These are phyloP conservation scores for Suillus clintonianus DNA, from an alignment of 768 basidiomycete genomes.

Conservation along the genomic window DNA sequence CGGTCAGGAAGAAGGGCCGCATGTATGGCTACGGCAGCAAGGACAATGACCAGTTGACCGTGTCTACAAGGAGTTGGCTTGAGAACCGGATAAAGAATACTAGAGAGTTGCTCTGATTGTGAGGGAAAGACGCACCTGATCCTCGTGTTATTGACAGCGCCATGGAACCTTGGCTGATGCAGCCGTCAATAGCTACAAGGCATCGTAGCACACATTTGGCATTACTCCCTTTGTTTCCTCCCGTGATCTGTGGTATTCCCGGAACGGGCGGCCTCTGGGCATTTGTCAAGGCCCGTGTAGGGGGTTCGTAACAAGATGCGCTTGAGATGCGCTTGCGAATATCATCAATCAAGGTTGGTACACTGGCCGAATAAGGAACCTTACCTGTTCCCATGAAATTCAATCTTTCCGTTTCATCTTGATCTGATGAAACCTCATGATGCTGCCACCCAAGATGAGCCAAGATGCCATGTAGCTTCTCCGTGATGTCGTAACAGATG, in stretches of 20 bases:
- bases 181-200: conserved; percentile 30
- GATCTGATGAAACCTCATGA: conserved; percentile 14
- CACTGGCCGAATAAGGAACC: conserved; percentile 14
- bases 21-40: conserved; percentile 7
- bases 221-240: conserved; percentile 27
- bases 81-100: conserved; percentile 23
- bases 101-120: conserved; percentile 16
- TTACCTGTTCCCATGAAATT: conserved; percentile 15
- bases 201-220: conserved; percentile 26
- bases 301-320: conserved; percentile 11
- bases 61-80: conserved; percentile 24
- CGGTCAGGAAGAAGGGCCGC: conserved; percentile 9
- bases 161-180: conserved; percentile 36
- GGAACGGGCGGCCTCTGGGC: conserved; percentile 8
- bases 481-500: conserved; percentile 23
- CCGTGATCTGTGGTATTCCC: conserved; percentile 25
- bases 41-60: conserved; percentile 11
- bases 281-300: conserved; percentile 18
- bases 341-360: conserved; percentile 9
- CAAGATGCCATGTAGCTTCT: conserved; percentile 8
- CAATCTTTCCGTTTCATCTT: conserved; percentile 4
- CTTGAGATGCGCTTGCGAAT: conserved; percentile 5
- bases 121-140: conserved; percentile 29
- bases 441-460: conserved; percentile 5
- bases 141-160: conserved; percentile 32